Evolutionary conservation across 176 grass and related monocot genomes (phyloP).

Genomic region (Secale cereale): DNA sequence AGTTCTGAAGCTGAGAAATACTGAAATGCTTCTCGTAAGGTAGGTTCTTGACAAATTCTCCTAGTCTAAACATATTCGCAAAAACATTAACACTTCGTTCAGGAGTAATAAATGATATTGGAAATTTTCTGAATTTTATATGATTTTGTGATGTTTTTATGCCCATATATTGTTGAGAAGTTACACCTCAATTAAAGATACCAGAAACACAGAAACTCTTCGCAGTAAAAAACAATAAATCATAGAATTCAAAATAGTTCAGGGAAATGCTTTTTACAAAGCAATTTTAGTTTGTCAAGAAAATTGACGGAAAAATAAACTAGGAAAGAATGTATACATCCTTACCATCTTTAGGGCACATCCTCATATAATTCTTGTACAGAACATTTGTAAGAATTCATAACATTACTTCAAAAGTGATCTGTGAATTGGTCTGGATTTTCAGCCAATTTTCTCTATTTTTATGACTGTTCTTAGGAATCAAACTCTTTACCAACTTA

Average conservation of each 20-base stretch:
- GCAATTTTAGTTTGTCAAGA: no score
- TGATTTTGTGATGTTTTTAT: background rate
- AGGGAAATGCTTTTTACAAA: no score
- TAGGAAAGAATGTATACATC: background rate
- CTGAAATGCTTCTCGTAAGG: background rate
- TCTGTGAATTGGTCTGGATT: no score
- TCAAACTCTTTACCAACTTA: no score
- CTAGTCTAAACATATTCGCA: background rate
- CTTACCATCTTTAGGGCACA: background rate
- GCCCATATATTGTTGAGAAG: background rate
- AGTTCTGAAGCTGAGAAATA: background rate
- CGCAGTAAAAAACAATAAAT: no score
- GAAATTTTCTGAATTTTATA: background rate
- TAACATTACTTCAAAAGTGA: no score
- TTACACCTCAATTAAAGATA: background rate
- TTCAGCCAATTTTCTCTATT: no score
- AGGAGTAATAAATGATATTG: background rate
- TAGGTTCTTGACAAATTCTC: background rate
- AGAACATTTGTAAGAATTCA: no score
- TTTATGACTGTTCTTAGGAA: no score
- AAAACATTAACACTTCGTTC: background rate
- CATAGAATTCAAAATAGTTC: no score
- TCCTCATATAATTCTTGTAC: background rate
- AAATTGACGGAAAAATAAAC: no score
- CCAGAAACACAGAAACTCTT: background rate